Percentiles rank a stretch among this genome's conserved stretches.
These are phyloP conservation scores for Thielaviopsis ethacetica DNA, from an alignment of 2,329 filamentous ascomycete species.

Conservation along the genomic window DNA sequence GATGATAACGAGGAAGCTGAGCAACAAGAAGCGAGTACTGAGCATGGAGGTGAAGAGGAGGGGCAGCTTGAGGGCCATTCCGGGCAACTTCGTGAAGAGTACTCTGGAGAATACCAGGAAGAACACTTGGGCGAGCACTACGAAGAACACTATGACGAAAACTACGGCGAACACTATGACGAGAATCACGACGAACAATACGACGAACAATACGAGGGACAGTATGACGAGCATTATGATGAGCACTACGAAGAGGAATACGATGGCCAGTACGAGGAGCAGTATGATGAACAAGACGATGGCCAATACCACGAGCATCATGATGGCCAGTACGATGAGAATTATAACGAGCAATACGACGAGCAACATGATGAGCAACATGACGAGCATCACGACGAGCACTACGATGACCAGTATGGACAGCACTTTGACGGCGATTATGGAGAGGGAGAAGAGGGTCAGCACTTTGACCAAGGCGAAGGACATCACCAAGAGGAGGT, in stretches of 20 bases:
- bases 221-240: not conserved
- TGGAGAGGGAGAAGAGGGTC: not conserved
- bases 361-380: not conserved
- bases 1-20: not conserved
- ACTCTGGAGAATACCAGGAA: not conserved
- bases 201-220: not conserved
- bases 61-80: not conserved
- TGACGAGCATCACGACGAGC: not conserved
- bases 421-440: not conserved
- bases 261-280: not conserved
- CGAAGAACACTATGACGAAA: constrained; percentile 26
- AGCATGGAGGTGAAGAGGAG: not conserved
- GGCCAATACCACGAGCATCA: not conserved
- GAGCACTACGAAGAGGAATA: not conserved
- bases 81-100: not conserved
- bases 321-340: not conserved
- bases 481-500: not conserved
- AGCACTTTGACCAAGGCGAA: not conserved
- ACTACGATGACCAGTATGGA: constrained; percentile 18
- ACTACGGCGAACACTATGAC: not conserved
- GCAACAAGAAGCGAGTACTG: not conserved
- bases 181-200: not conserved
- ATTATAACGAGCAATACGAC: not conserved
- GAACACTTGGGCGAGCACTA: not conserved
- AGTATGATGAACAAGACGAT: not conserved